These are phyloP conservation scores for Solanum lycopersicoides DNA, from an alignment of 257 asterid genomes.

Conservation along the genomic window DNA sequence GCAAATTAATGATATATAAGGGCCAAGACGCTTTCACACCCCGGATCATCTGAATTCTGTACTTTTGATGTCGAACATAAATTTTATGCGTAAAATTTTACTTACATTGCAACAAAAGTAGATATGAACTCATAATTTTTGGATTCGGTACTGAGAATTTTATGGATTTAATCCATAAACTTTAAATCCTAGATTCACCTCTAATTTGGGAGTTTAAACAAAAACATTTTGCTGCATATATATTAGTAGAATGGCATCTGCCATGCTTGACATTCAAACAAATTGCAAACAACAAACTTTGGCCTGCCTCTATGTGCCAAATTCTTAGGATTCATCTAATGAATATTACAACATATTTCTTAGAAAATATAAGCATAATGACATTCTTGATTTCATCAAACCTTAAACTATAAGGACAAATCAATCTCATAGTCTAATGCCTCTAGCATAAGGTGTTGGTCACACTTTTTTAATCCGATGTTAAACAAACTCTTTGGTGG, in stretches of 20 bases:
- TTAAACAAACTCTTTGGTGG: constrained; percentile 27
- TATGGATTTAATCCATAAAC: too few relatives aligned
- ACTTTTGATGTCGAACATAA: not conserved
- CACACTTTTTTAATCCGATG: constrained; percentile 6
- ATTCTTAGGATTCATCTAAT: not conserved
- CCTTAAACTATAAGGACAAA: not conserved
- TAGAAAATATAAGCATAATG: not conserved
- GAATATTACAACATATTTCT: not conserved
- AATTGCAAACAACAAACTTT: not conserved
- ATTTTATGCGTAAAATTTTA: not conserved
- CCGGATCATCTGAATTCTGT: not conserved
- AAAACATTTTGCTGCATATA: not conserved
- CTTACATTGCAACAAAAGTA: not conserved
- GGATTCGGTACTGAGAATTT: not conserved
- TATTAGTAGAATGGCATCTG: not conserved
- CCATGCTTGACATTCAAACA: not conserved
- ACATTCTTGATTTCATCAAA: not conserved
- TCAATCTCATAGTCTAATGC: not conserved
- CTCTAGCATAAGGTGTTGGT: not conserved
- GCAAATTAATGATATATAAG: not conserved
- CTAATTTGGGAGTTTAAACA: not conserved
- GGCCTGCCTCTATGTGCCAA: not conserved
- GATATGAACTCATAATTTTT: too few relatives aligned
- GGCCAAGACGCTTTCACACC: not conserved
- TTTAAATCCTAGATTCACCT: too few relatives aligned